Conservation (phyloP, 768 basidiomycete genomes). For the Suillus occidentalis region DNA sequence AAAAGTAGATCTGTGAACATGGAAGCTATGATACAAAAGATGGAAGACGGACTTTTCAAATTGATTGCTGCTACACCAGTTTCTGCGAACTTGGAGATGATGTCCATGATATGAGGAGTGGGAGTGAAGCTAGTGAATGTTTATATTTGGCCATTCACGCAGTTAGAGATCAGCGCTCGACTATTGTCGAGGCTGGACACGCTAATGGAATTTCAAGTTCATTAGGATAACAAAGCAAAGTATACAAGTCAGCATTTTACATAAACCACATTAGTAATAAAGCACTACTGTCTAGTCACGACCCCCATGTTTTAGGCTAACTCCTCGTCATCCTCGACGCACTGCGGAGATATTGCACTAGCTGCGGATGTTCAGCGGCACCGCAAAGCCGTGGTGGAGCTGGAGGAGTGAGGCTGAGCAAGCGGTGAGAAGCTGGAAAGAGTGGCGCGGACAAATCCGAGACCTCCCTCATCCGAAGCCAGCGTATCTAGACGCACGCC, state of each 20-base stretch:
- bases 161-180: neutral
- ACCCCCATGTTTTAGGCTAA: neutral
- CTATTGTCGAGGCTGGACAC: neutral
- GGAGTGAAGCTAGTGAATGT: neutral
- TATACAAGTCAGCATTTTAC: too few relatives aligned
- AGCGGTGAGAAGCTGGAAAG: too few relatives aligned
- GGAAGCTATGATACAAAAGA: constrained; percentile 4
- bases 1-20: neutral
- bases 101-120: constrained; percentile 33
- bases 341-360: neutral
- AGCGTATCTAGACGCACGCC: too few relatives aligned
- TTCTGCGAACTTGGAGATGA: constrained; percentile 31
- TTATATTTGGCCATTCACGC: neutral
- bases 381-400: neutral
- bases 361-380: neutral
- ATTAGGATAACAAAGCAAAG: neutral
- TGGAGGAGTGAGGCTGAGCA: too few relatives aligned
- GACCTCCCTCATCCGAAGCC: neutral
- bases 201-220: neutral
- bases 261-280: neutral
- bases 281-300: neutral
- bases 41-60: constrained; percentile 34
- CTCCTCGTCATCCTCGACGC: neutral
- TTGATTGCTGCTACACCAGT: constrained; percentile 33
- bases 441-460: neutral